Evolutionary conservation across 169 alveolate genomes (phyloP).

Genomic region (Plasmodium vivax): DNA sequence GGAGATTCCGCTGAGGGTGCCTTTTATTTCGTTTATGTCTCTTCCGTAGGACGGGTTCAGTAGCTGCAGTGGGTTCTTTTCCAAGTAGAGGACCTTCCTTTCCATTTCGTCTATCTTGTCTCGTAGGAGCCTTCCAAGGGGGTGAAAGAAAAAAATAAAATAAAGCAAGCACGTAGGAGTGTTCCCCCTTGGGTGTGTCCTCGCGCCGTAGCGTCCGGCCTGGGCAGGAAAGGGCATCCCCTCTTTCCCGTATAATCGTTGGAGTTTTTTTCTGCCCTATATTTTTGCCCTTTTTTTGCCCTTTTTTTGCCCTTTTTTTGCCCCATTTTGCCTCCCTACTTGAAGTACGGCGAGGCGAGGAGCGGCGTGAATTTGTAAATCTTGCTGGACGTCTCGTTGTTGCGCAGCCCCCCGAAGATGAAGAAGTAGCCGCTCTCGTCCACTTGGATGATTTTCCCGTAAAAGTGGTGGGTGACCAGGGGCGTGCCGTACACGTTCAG

Average conservation of each 20-base stretch:
- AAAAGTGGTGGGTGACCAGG: slow-evolving; percentile 45
- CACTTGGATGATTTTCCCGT: slow-evolving; percentile 46
- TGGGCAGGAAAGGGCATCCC: background rate
- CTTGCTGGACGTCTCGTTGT: slow-evolving; percentile 29
- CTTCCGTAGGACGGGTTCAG: slow-evolving; percentile 19
- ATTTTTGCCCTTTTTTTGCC: background rate
- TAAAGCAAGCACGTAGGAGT: background rate
- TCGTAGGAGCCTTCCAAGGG: background rate
- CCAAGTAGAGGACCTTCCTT: slow-evolving; percentile 3
- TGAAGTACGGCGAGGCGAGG: slow-evolving; percentile 2
- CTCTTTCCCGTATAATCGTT: background rate
- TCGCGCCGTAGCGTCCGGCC: background rate
- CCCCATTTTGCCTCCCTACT: slow-evolving; percentile 14
- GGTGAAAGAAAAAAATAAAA: background rate
- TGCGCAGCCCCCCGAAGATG: slow-evolving; percentile 65
- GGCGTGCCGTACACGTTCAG: slow-evolving; percentile 58
- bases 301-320: too few relatives aligned
- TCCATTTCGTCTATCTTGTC: slow-evolving; percentile 18
- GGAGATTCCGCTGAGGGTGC: slow-evolving; percentile 8
- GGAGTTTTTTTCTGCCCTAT: background rate
- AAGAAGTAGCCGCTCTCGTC: slow-evolving; percentile 69
- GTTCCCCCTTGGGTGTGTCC: background rate
- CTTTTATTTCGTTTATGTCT: slow-evolving; percentile 43
- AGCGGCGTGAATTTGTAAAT: slow-evolving; percentile 61
- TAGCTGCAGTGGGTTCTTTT: background rate